phyloP scores from a whole-genome alignment of 768 basidiomycete genomes.

The Imleria badia region DNA sequence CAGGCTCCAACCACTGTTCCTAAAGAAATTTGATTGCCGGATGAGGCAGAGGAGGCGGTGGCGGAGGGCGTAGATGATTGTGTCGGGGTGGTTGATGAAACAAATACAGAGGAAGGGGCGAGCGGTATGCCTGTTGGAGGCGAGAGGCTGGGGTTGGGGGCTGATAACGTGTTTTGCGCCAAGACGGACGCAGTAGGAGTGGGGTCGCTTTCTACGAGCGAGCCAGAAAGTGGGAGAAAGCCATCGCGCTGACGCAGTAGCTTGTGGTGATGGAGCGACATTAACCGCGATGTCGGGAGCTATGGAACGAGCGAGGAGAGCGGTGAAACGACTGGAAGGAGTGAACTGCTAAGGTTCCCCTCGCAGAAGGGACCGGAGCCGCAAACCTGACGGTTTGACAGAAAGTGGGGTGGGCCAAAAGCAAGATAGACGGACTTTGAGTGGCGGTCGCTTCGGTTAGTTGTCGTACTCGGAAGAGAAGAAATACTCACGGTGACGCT shows the following conservation, averaged over 20 bases:
- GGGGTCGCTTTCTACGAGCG: conserved; percentile 24
- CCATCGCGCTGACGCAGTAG: conserved; percentile 15
- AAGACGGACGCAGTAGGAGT: conserved; percentile 27
- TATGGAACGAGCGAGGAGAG: conserved; percentile 1
- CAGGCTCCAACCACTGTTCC: conserved; percentile 64
- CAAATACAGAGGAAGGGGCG: neutral
- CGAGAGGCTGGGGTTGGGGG: neutral
- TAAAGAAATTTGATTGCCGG: conserved; percentile 27
- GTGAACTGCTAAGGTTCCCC: conserved; percentile 10
- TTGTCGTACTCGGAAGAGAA: neutral
- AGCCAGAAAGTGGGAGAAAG: conserved; percentile 19
- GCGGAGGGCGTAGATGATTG: conserved; percentile 12
- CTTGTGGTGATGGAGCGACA: conserved; percentile 15
- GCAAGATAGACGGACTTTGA: conserved; percentile 8
- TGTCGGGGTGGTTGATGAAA: neutral
- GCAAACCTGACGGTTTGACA: neutral
- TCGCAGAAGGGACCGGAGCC: conserved; percentile 23
- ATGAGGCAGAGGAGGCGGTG: conserved; percentile 7
- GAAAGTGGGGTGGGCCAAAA: neutral
- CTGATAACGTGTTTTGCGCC: conserved; percentile 18
- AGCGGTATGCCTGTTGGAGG: conserved; percentile 15
- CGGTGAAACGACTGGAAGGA: conserved; percentile 19
- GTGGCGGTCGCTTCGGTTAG: conserved; percentile 20
- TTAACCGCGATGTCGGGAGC: conserved; percentile 1
- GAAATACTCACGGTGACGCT: conserved; percentile 11